Evolutionary conservation across 1,284 basidiomycete genomes (phyloP).

Genomic region (Ceratobasidium sp.): DNA sequence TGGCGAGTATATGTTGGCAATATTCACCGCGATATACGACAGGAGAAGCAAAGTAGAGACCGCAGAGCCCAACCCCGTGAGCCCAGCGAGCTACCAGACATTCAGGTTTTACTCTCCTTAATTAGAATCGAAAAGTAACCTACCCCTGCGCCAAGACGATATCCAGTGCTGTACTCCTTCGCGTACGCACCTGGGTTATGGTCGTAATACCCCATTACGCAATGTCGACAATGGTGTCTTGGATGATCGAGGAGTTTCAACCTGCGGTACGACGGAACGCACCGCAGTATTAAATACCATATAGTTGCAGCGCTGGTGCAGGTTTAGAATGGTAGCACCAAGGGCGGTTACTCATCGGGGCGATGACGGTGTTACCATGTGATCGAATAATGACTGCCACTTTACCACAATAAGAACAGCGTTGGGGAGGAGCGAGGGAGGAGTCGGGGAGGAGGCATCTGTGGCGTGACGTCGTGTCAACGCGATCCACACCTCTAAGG

Average conservation of each 20-base stretch:
- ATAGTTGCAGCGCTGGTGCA: too few relatives aligned
- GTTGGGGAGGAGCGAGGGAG: neutral
- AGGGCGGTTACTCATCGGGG: too few relatives aligned
- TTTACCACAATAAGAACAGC: neutral
- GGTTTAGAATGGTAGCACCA: too few relatives aligned
- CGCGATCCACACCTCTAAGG: neutral
- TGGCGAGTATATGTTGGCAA: neutral
- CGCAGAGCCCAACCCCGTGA: slow-evolving; percentile 21
- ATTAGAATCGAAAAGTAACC: neutral
- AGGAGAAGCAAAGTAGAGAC: slow-evolving; percentile 24
- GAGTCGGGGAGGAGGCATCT: neutral
- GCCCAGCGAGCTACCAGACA: neutral
- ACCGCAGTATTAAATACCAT: too few relatives aligned
- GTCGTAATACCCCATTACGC: slow-evolving; percentile 21
- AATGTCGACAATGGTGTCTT: neutral
- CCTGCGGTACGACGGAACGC: neutral
- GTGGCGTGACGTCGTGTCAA: neutral
- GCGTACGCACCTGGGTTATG: slow-evolving; percentile 1
- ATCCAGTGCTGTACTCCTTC: slow-evolving; percentile 12
- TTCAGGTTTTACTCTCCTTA: neutral
- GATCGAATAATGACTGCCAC: too few relatives aligned
- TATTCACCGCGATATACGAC: slow-evolving; percentile 16
- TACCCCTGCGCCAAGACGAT: slow-evolving; percentile 15
- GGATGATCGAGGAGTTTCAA: neutral
- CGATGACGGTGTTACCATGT: too few relatives aligned